Evolutionary conservation across 1,139 yeast genomes (phyloP), one percentile per base, ranked within the genome.

Genomic region (Komagataea norvegica): DNA sequence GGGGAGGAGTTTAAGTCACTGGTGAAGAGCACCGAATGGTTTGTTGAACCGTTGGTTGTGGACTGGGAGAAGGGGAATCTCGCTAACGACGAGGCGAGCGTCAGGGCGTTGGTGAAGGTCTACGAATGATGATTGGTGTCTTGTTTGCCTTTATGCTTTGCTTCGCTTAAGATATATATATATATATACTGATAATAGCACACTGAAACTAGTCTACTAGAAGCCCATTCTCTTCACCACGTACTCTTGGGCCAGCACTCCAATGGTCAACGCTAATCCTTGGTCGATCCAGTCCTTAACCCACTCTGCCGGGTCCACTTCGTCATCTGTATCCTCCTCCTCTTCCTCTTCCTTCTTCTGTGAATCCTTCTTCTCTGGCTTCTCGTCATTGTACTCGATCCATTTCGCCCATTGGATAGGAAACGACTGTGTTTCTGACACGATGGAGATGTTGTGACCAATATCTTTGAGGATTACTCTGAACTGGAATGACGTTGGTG

Each of bases 301-400:
- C 98, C 98, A 91, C 47, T 86, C 95, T 37, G 87, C 71, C 10
- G 97, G 96, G 58, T 89, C 95, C 29, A 88, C 74, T n/a, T 67
- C 74, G 9, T 61, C 69, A 13, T 60, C 68, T 5, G 53, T 50
- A 5, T 56, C 61, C 24, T 45, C 40, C 8, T 37, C 44, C 14
- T 49, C 53, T 11, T 48, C 46, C 15, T 44, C 39, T 9, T 46
- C 41, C n/a, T 16, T 37, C n/a, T n/a, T n/a, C n/a, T n/a, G n/a
- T n/a, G n/a, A n/a, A n/a, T n/a, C n/a, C 27, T 22, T 24, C 23
- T 45, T 39, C 34, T 51, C 32, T 40, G 53, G 58, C 15, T 54
- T 56, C 15, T 55, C 58, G 11, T 53, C 52, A 27, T 61, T 58
- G 28, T 59, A 59, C 15, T 62, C 62, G 8, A 87, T 66, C 96